These are phyloP conservation scores for Exophiala sp. DNA, from an alignment of 2,329 filamentous ascomycete species.

Conservation along the genomic window DNA sequence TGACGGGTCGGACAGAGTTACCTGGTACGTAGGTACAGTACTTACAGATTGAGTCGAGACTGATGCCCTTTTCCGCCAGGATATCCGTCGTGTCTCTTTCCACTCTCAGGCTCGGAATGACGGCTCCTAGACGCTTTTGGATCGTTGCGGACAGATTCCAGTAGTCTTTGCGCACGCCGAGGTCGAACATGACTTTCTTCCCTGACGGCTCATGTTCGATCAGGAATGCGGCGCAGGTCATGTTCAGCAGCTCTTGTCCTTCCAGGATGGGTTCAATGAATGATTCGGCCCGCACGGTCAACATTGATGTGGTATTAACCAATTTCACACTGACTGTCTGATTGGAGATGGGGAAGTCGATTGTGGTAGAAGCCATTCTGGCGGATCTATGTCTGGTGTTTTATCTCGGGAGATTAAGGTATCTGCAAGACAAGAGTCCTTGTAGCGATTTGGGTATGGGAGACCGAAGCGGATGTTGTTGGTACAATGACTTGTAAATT, in stretches of 20 bases:
- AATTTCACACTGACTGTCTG: conserved; percentile 10
- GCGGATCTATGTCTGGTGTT: too few species aligned
- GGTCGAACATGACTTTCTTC: conserved; percentile 30
- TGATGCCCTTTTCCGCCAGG: conserved; percentile 17
- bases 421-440: too few species aligned
- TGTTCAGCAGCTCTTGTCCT: conserved; percentile 17
- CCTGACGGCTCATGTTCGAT: conserved; percentile 15
- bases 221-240: conserved; percentile 17
- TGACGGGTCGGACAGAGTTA: too few species aligned
- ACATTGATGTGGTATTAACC: conserved; percentile 13
- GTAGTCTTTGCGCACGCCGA: conserved; percentile 33
- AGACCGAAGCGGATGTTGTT: too few species aligned
- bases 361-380: background rate
- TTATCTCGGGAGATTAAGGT: too few species aligned
- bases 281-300: conserved; percentile 16
- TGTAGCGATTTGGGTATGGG: too few species aligned
- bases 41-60: conserved; percentile 18
- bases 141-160: conserved; percentile 23
- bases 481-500: too few species aligned
- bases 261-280: conserved; percentile 16
- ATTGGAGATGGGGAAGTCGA: conserved; percentile 5
- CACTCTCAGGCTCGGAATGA: conserved; percentile 26
- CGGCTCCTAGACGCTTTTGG: conserved; percentile 6
- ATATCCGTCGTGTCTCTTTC: conserved; percentile 20
- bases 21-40: background rate